Evolutionary conservation across 192 early-diverging fungal genomes (phyloP).

Genomic region (Coemansia sp.): DNA sequence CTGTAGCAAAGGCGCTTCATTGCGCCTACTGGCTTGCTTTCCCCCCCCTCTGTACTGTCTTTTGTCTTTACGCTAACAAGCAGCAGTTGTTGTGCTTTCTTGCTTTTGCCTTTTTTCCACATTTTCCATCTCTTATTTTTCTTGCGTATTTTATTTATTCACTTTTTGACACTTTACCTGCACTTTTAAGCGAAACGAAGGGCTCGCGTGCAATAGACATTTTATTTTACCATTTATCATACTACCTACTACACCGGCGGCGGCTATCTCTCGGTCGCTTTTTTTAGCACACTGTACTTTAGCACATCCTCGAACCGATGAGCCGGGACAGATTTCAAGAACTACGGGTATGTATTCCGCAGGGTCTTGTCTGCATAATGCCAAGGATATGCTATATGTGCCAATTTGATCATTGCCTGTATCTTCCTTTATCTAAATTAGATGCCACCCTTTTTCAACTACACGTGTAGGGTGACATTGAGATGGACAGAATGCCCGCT

Average conservation of each 20-base stretch:
- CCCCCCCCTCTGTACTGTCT: not conserved
- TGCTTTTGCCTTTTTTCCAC: not conserved
- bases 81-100: not conserved
- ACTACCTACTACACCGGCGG: not conserved
- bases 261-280: not conserved
- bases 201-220: not conserved
- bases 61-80: not conserved
- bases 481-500: not conserved
- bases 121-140: not conserved
- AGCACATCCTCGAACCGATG: constrained; percentile 2
- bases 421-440: not conserved
- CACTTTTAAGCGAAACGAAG: not conserved
- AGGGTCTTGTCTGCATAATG: not conserved
- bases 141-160: too few species aligned
- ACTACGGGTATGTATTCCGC: constrained; percentile 18
- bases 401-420: not conserved
- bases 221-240: not conserved
- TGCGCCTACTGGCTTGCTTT: constrained; percentile 2
- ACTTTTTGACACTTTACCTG: too few species aligned
- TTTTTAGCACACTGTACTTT: not conserved
- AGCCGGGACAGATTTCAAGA: constrained; percentile 28
- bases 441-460: not conserved
- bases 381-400: not conserved
- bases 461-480: not conserved
- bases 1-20: not conserved